Evolutionary conservation across 495 filamentous ascomycete genomes (phyloP), one percentile per base, ranked within the genome.

Genomic region (Trichoderma reesei): DNA sequence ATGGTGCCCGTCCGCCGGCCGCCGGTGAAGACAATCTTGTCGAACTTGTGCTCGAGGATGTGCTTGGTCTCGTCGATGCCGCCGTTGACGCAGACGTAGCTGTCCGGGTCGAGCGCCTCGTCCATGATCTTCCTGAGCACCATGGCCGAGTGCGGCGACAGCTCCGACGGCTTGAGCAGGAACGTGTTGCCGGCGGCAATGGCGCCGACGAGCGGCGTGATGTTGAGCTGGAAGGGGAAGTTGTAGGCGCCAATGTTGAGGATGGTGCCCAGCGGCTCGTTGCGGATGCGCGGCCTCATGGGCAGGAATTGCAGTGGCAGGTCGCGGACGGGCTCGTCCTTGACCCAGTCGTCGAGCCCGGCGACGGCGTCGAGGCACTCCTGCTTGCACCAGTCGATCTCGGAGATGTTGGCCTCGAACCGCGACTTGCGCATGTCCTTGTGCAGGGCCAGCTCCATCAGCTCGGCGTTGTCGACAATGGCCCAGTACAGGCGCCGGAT

Each of bases 1-100:
- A 98, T 93, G 59, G 81, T 89, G 61, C 90, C 94, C 42, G 97
- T 92, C 41, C 70, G 77, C 11, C 80, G 77, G 67, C 82, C 83
- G 56, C 94, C 94, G 16, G 94, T 98, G 78, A 96, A 98, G 79
- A 95, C 93, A 68, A 98, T 93, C 81, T 96, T 96, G 75, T 95
- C 92, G 91, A 92, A 98, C 69, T 91, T 91, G 75, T 92, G 84
- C 61, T 91, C 84, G 13, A 98, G 79, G 41, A 98, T 76, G 6
- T 86, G 87, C 18, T 88, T 90, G 3, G 88, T 90, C 80, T 96
- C 91, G 33, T 87, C 79, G 38, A 96, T 71, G 8, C 78, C 84
- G 62, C 94, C 94, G 73, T 96, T 92, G 64, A 96, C 81, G 61
- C 93, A 80, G 18, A 79, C 78, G 72, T 90, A 96, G 66, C 85